Conservation (phyloP, 768 basidiomycete genomes). For the Boletus rubropictus region DNA sequence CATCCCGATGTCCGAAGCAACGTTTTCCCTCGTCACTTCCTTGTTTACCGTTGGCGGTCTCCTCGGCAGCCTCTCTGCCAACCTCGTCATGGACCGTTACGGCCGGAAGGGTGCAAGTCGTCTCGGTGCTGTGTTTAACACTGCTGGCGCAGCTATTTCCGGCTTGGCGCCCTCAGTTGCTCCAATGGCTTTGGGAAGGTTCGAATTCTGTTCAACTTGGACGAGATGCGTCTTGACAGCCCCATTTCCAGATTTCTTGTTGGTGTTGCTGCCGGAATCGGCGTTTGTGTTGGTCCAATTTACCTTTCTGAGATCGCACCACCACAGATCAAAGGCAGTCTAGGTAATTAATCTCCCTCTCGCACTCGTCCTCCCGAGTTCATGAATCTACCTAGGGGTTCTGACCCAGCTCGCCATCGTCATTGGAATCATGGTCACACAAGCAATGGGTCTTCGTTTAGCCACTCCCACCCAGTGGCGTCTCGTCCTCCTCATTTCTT, state of each 20-base stretch:
- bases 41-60: constrained; percentile 87
- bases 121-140: constrained; percentile 50
- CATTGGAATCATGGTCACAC: constrained; percentile 81
- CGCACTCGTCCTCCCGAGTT: background rate
- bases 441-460: constrained; percentile 64
- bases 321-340: constrained; percentile 60
- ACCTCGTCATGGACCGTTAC: constrained; percentile 59
- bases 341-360: constrained; percentile 49
- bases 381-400: constrained; percentile 45
- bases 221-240: background rate
- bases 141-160: constrained; percentile 62
- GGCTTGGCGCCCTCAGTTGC: constrained; percentile 51
- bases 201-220: constrained; percentile 14
- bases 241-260: constrained; percentile 46
- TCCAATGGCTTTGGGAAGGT: constrained; percentile 64
- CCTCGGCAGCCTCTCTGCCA: constrained; percentile 64
- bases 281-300: constrained; percentile 75
- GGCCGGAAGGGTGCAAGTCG: constrained; percentile 68
- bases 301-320: constrained; percentile 86
- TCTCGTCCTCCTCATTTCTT: constrained; percentile 59
- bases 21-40: constrained; percentile 80
- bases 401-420: constrained; percentile 81
- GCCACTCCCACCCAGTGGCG: constrained; percentile 70
- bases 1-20: constrained; percentile 69
- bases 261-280: constrained; percentile 67